Evolutionary conservation across 139 green algal genomes (phyloP), one percentile per base, ranked within the genome.

Genomic region (Yamagishiella unicocca): DNA sequence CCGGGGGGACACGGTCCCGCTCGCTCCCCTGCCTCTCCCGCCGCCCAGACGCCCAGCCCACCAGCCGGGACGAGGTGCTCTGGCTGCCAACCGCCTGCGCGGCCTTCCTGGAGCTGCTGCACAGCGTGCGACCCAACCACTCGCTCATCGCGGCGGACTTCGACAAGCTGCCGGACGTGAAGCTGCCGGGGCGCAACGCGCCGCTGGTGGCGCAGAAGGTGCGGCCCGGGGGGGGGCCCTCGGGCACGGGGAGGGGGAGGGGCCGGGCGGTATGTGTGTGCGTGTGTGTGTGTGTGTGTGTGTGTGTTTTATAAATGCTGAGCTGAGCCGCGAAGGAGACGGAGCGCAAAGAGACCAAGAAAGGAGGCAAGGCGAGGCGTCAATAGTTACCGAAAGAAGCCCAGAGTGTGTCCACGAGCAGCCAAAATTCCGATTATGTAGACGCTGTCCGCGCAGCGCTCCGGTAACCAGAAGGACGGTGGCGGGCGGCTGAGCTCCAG

Each of bases 121-220:
- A 97, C 79, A 61, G 46, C 5, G 87, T 90, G 27, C 90, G 93
- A 0, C 96, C 96, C 12, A 89, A 93, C 55, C 95, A 98, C 90
- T 91, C 85, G 21, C 83, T 98, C 19, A 90, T 99, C 1, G 91
- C 93, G 0, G 93, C 93, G 19, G 97, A 99, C 90, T 99, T 99
- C 92, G 93, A 96, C 72, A 61, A 87, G 29, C 92, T 99, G 40
- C 96, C 97, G 0, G 95, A 98, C 43, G 93, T 97, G 31, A 45
- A 58, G 19, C 70, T 99, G 12, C 75, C 72, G 2, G 97, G 97
- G 0, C 53, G 45, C 2, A 94, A 94, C 46, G 97, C 97, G 4
- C 97, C 97, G 8, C 84, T 99, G 27, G 95, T 99, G 53, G 94
- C 96, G 54, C 85, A 93, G 42, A 91, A 90, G 87, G 86, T 90